phyloP scores from a whole-genome alignment of 768 basidiomycete species.

The Lactarius akahatsu region DNA sequence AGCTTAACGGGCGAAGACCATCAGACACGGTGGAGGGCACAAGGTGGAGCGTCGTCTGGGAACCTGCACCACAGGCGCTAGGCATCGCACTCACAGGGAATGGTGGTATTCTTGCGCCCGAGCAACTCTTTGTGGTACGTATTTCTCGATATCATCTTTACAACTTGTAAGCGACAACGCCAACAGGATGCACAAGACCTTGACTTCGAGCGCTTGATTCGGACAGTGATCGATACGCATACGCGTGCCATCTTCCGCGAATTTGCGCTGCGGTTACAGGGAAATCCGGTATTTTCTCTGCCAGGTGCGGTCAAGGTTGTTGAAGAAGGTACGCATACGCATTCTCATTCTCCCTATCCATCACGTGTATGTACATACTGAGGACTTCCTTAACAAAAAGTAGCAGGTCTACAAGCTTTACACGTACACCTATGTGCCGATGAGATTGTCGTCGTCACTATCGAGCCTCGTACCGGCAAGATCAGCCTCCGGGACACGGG shows the following conservation, averaged over 20 bases:
- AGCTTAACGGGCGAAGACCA: conserved; percentile 50
- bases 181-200: conserved; percentile 62
- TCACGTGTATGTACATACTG: background rate
- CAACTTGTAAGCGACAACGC: background rate
- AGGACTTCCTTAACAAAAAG: background rate
- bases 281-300: conserved; percentile 57
- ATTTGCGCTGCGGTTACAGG: conserved; percentile 56
- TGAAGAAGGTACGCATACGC: conserved; percentile 56
- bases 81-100: conserved; percentile 56
- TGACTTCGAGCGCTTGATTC: conserved; percentile 71
- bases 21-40: conserved; percentile 78
- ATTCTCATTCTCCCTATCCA: background rate
- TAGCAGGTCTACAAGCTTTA: conserved; percentile 58
- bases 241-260: conserved; percentile 57
- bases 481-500: conserved; percentile 79
- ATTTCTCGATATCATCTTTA: background rate
- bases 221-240: conserved; percentile 63
- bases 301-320: conserved; percentile 58
- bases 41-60: conserved; percentile 73
- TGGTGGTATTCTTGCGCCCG: conserved; percentile 44
- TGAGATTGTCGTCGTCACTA: conserved; percentile 70
- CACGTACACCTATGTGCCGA: conserved; percentile 72
- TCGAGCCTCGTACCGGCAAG: conserved; percentile 78
- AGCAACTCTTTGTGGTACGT: conserved; percentile 59
- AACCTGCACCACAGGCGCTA: conserved; percentile 64